phyloP scores from a whole-genome alignment of 345 rosid genomes.

The Dimocarpus longan region DNA sequence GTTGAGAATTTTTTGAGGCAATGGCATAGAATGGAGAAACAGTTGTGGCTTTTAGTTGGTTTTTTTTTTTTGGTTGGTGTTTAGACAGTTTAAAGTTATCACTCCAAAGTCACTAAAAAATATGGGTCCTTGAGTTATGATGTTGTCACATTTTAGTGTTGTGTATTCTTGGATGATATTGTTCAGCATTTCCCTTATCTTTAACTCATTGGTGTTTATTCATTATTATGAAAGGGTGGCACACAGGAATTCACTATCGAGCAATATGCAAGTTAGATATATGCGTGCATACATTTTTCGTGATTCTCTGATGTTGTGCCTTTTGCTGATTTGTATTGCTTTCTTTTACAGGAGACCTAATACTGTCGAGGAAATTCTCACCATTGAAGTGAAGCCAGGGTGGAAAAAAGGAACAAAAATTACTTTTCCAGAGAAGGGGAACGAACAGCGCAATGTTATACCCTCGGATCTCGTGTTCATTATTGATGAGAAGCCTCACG shows the following conservation, averaged over 20 bases:
- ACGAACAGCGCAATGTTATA: slow-evolving; percentile 62
- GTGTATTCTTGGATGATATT: background rate
- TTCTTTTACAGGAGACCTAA: slow-evolving; percentile 55
- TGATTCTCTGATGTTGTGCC: background rate
- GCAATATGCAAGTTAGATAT: background rate
- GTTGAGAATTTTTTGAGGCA: background rate
- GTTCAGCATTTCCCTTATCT: background rate
- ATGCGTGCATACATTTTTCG: background rate
- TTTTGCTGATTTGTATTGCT: background rate
- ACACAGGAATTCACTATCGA: background rate
- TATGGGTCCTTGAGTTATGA: background rate
- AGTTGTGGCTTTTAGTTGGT: background rate
- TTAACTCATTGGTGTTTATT: slow-evolving; percentile 5
- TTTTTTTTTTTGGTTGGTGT: background rate
- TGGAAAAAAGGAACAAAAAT: slow-evolving; percentile 93
- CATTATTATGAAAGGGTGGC: slow-evolving; percentile 1
- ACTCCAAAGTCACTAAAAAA: background rate
- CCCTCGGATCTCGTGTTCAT: slow-evolving; percentile 79
- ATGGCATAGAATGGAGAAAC: background rate
- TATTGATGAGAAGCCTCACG: slow-evolving; percentile 84
- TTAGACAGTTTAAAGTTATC: background rate
- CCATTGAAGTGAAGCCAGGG: slow-evolving; percentile 82
- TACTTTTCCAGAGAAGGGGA: slow-evolving; percentile 79
- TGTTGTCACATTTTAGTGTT: background rate
- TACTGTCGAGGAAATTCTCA: slow-evolving; percentile 68